Percentiles rank a stretch among this genome's conserved stretches.
phyloP scores from a whole-genome alignment of 805 yeast genomes.

The Saccharomyces paradoxus region DNA sequence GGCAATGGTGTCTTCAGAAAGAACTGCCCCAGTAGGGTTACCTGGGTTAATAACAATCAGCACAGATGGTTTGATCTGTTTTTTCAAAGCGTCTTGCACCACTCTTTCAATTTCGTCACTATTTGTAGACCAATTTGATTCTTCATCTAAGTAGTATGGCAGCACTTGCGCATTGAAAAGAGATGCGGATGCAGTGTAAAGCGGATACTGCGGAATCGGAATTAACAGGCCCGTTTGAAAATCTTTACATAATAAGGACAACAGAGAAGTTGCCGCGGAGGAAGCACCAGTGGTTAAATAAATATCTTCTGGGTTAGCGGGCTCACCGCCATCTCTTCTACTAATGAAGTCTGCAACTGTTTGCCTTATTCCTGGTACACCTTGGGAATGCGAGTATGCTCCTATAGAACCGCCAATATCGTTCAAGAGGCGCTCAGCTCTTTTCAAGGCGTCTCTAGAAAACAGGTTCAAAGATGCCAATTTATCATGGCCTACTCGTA shows the following conservation, averaged over 20 bases:
- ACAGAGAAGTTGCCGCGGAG: constrained; percentile 74
- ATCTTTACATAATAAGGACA: constrained; percentile 62
- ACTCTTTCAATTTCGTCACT: constrained; percentile 51
- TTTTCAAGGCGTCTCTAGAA: constrained; percentile 60
- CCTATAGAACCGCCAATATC: constrained; percentile 74
- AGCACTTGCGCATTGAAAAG: constrained; percentile 70
- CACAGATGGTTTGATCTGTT: constrained; percentile 61
- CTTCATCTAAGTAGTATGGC: constrained; percentile 80
- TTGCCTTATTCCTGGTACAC: constrained; percentile 61
- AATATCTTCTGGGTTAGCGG: constrained; percentile 59
- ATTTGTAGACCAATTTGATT: constrained; percentile 74
- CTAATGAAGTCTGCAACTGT: constrained; percentile 74
- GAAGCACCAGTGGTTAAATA: constrained; percentile 93
- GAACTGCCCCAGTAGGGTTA: constrained; percentile 91
- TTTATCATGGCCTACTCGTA: constrained; percentile 29
- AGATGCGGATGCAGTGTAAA: constrained; percentile 87
- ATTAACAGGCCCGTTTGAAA: constrained; percentile 69
- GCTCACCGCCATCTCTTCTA: constrained; percentile 70
- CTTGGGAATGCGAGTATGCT: constrained; percentile 92
- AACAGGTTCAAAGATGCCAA: constrained; percentile 1
- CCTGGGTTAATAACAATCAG: constrained; percentile 95
- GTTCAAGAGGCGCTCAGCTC: constrained; percentile 56
- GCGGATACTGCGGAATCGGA: constrained; percentile 97
- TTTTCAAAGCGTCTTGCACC: constrained; percentile 39
- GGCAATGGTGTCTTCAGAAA: constrained; percentile 55